Base-by-base conservation (phyloP, 2,329 filamentous ascomycete species). In the Penicillium freii region DNA sequence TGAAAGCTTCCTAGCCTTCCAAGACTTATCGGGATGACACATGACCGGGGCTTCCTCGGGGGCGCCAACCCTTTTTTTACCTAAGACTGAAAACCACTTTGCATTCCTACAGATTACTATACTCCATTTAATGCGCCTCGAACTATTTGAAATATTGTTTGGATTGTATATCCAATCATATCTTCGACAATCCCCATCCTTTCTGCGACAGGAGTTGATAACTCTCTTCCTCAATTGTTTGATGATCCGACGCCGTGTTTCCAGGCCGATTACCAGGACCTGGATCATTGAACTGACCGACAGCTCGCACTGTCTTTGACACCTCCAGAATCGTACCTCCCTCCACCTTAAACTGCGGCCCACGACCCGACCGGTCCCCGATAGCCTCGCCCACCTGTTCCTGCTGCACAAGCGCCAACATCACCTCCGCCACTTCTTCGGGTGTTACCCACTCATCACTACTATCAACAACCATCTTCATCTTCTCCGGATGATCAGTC, bases 401-500 rank as follows among this genome's bases (percentile, higher is more conserved):
- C 45, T 82, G 80, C 59, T 83, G 80, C 38, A 84, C 71, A 56
- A 83, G 79, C 39, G 78, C 75, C 55, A 85, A 59, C 84, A 87
- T 86, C 2, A 81, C 81, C 42, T 80, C 75, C 0, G 83, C 84
- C 0, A 87, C 84, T 63, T 86, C 82, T 62, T 86, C 83, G 0
- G 84, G 77, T n/a, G 79, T 82, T 15, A 84, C 82, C 84, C 84
- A 87, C 57, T 70, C 75, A 64, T 86, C 84, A 15, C 71, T 68
- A 9, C 65, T 69, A 31, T 77, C 72, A 38, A 80, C 76, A 0
- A 86, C 58, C 61, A 82, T 78, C 57, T 73, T 74, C 63, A 85
- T 51, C 67, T 87, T 87, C 69, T 87, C 84, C 0, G 83, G 82
- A 62, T 86, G 78, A 3, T 86, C 84, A 0, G 80, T 84, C 83